Conservation (phyloP, 176 grass and related monocot species). For the Melocanna baccifera region DNA sequence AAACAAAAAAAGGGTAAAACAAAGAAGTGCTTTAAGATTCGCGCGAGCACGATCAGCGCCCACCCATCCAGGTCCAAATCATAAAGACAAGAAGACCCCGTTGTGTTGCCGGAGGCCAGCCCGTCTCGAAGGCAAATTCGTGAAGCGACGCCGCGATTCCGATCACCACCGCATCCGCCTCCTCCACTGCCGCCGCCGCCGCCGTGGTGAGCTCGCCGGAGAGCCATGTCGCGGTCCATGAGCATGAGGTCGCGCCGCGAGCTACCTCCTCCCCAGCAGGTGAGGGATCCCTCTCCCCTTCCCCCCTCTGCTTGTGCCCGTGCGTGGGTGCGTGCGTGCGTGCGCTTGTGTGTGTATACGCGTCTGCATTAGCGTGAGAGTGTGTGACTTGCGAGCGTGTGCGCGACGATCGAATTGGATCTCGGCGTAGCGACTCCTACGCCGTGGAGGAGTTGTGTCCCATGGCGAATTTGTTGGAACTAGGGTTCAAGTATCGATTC, state of each 20-base stretch:
- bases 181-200: neutral
- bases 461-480: slow-evolving; percentile 12
- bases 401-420: slow-evolving; percentile 7
- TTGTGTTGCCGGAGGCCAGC: neutral
- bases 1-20: neutral
- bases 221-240: slow-evolving; percentile 69
- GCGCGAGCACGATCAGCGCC: slow-evolving; percentile 35
- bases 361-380: neutral
- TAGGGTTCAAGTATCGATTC: slow-evolving; percentile 39
- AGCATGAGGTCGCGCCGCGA: slow-evolving; percentile 71
- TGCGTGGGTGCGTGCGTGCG: too few species aligned
- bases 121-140: neutral
- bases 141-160: slow-evolving; percentile 21
- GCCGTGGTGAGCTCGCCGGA: neutral
- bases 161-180: neutral
- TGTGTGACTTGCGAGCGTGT: neutral
- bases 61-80: neutral
- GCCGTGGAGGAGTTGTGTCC: neutral
- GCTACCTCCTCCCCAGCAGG: slow-evolving; percentile 71
- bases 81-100: neutral
- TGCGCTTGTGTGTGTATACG: neutral
- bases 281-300: slow-evolving; percentile 28
- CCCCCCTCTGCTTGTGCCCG: neutral
- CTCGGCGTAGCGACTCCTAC: neutral
- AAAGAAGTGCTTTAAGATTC: slow-evolving; percentile 35